phyloP scores from a whole-genome alignment of 1,284 basidiomycete genomes.

The Peniophora sp. region DNA sequence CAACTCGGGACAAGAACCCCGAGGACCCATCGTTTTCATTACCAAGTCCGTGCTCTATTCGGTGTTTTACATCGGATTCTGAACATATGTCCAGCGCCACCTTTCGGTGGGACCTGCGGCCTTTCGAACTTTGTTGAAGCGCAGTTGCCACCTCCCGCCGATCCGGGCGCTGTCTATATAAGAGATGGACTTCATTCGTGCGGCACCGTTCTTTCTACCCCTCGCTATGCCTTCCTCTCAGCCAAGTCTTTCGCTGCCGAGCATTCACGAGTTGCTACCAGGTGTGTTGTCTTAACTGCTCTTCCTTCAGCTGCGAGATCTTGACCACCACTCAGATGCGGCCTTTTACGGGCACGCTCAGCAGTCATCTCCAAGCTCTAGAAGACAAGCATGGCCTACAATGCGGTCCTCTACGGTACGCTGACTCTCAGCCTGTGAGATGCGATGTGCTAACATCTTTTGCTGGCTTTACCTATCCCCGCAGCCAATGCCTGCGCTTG shows the following conservation, averaged over 20 bases:
- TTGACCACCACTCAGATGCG: background rate
- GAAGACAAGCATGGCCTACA: too few species aligned
- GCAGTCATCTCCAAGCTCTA: background rate
- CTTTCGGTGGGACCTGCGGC: background rate
- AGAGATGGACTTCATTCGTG: background rate
- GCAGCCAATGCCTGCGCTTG: too few species aligned
- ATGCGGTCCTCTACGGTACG: too few species aligned
- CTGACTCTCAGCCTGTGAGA: too few species aligned
- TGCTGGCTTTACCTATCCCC: too few species aligned
- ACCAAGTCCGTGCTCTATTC: too few species aligned
- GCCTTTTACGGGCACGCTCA: background rate
- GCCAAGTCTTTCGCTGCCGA: background rate
- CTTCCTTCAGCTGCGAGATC: background rate
- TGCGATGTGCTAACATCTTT: too few species aligned
- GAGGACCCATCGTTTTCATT: too few species aligned
- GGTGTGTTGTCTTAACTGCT: background rate
- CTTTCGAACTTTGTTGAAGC: background rate
- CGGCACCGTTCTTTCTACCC: background rate
- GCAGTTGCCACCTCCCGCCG: background rate
- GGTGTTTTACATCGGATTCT: too few species aligned
- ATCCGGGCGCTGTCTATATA: background rate
- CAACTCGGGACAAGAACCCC: too few species aligned
- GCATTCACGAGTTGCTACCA: conserved; percentile 1
- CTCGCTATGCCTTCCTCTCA: background rate
- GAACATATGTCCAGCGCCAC: background rate